Base-by-base conservation (phyloP, 305 asterid genomes). In the Nicotiana rustica region DNA sequence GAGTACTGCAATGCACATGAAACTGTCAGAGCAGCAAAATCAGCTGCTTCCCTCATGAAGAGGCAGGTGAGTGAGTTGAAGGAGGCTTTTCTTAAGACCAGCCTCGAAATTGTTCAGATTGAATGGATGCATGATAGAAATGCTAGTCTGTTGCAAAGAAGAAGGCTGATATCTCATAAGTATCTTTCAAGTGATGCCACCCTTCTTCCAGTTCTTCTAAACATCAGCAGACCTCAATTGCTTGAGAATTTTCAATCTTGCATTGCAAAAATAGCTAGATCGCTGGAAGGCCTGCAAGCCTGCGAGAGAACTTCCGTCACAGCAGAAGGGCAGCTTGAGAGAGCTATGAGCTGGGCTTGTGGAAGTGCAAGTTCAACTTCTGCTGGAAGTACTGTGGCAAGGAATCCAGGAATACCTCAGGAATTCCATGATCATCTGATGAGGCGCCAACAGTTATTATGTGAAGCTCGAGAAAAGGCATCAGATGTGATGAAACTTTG, bases 341-440 rank as follows among this genome's bases (percentile, higher is more conserved):
- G 99, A 89, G 99, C 99, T 77, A 93, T 97, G 99, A 89, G 93
- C 91, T 97, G 99, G 99, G 99, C 99, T 84, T 97, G 99, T 89
- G 99, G 98, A 84, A 94, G 97, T 71, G 92, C 98, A 67, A 91
- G 90, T 89, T 88, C 98, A 84, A 87, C 85, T 84, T 79, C 96
- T 83, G 83, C 76, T 78, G 93, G 93, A 83, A 90, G 82, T 88
- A 84, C 84, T 77, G 85, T 89, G 85, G 88, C 90, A 38, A 90
- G 94, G 90, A 92, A 87, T 92, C 81, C 97, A 77, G 97, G 99
- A 86, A 90, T 97, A 86, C 98, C 99, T 64, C 86, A 88, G 66
- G 98, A 95, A 84, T 97, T 95, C 80, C 98, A 95, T 81, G 94
- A 94, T 78, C 99, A 97, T 91, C 84, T 97, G 88, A 84, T 86